Evolutionary conservation across 1,284 basidiomycete species (phyloP).

Genomic region (Irpex lacteus): DNA sequence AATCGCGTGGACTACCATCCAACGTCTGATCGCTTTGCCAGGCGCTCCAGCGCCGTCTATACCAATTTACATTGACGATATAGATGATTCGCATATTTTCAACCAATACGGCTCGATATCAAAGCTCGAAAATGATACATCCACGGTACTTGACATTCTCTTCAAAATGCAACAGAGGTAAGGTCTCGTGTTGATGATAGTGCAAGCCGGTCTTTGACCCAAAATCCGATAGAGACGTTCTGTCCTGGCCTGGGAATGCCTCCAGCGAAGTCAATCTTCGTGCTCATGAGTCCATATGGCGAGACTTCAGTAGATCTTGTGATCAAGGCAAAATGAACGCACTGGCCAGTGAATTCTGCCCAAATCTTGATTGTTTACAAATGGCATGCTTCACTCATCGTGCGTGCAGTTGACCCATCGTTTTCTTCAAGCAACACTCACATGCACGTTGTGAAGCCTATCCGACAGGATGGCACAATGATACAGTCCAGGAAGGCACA

Average conservation of each 20-base stretch:
- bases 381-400: slow-evolving; percentile 21
- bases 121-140: neutral
- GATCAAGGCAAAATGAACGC: slow-evolving; percentile 4
- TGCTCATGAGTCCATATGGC: neutral
- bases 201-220: neutral
- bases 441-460: neutral
- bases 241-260: neutral
- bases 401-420: slow-evolving; percentile 11
- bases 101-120: neutral
- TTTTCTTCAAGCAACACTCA: neutral
- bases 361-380: slow-evolving; percentile 26
- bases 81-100: neutral
- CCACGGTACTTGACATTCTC: neutral
- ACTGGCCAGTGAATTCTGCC: slow-evolving; percentile 27
- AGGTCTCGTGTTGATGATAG: neutral
- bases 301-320: neutral
- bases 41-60: neutral
- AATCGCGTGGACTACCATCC: slow-evolving; percentile 2
- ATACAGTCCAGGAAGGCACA: neutral
- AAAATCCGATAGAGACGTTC: neutral
- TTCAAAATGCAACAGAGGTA: neutral
- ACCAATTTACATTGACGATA: neutral
- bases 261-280: neutral
- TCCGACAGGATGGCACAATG: neutral
- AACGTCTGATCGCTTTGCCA: neutral